Base-by-base conservation (phyloP, 441 rosid genomes). In the Euphorbia corollata region DNA sequence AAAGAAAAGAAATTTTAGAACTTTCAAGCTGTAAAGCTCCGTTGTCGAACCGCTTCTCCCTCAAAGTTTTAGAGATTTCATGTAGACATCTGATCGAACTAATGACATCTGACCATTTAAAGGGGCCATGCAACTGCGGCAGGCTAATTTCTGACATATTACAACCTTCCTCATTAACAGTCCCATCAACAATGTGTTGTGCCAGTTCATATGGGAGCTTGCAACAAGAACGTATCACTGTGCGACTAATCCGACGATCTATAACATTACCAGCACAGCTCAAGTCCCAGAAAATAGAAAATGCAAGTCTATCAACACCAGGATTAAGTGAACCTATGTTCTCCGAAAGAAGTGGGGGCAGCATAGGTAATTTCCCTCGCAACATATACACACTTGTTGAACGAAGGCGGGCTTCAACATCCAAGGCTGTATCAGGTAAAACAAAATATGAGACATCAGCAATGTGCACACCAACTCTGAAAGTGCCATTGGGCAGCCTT, bases 381-480 rank as follows among this genome's bases (percentile, higher is more conserved):
- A 72, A 64, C 91, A 91, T 77, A 77, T 87, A 86, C 67, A 93
- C 86, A 82, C 87, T 85, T 16, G 92, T 83, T 43, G 99, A 91
- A 73, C 97, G 90, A 62, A 73, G 32, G 72, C 74, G 86, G 72
- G 96, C 97, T 87, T 93, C 97, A 19, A 6, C 38, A 55, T 93
- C 99, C 58, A 93, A 73, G 57, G 82, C 74, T 60, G 96, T 83
- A 76, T 81, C 84, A n/a, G 97, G 98, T 75, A 85, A 82, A 75
- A 87, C 95, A 80, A 89, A 93, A 78, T 82, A 86, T 32, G 97
- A 87, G 53, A 81, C 96, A 77, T 93, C 97, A 9, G 93, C 85
- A 75, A 93, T 82, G 83, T 93, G 99, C 56, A 93, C 96, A 62
- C 99, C 97, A n/a, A 91, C 87, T 81, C 96, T 89, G 27, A 71